A percentile compares a stretch with the other conserved stretches of the same genome.
Evolutionary conservation across 805 yeast species (phyloP).

Genomic region (Osmozyma mogii): DNA sequence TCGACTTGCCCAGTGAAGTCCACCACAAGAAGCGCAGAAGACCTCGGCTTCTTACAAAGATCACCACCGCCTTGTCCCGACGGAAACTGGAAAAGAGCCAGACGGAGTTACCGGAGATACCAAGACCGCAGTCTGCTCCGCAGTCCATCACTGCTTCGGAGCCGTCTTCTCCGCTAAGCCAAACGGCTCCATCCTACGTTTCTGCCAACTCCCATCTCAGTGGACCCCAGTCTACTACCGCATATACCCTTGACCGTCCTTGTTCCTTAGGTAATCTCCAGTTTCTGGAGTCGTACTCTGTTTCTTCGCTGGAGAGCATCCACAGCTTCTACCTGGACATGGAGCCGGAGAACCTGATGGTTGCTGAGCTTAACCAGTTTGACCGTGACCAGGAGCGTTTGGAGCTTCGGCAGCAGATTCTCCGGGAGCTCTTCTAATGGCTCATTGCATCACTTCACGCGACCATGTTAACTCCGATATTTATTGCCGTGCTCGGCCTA

Average conservation of each 20-base stretch:
- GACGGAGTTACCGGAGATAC: too few relatives aligned
- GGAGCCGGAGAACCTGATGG: too few relatives aligned
- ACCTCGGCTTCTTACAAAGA: constrained; percentile 4
- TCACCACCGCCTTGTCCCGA: constrained; percentile 8
- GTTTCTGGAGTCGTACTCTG: constrained; percentile 8
- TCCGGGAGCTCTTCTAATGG: constrained; percentile 31
- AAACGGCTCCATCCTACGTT: neutral
- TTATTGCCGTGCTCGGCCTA: too few relatives aligned
- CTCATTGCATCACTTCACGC: too few relatives aligned
- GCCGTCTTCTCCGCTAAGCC: neutral
- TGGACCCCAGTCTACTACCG: constrained; percentile 1
- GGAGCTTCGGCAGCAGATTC: constrained; percentile 31
- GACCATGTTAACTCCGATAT: too few relatives aligned
- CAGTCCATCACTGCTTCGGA: neutral
- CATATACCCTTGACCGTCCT: constrained; percentile 1
- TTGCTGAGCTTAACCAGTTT: constrained; percentile 6
- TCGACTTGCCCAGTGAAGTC: constrained; percentile 14
- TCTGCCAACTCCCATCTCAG: neutral
- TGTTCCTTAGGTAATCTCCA: neutral
- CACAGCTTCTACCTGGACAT: constrained; percentile 13
- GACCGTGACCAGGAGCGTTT: constrained; percentile 27
- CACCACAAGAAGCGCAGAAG: neutral
- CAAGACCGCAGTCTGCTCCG: constrained; percentile 4
- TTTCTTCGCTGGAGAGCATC: constrained; percentile 17
- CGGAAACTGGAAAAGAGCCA: too few relatives aligned